phyloP scores from a whole-genome alignment of 169 alveolate species.

The Plasmodium coatneyi region DNA sequence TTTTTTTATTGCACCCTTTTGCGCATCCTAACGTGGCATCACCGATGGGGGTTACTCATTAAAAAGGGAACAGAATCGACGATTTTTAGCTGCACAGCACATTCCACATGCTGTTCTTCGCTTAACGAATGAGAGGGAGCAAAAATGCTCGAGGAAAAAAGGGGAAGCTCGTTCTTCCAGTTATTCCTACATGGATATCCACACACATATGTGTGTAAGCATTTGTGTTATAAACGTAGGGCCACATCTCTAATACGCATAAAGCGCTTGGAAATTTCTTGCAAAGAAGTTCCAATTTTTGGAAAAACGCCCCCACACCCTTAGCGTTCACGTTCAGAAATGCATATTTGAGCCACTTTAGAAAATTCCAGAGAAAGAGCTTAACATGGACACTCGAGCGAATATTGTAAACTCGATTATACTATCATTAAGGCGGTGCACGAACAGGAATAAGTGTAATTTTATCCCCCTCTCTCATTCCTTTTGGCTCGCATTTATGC shows the following conservation, averaged over 20 bases:
- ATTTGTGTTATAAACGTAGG: background rate
- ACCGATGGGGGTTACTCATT: background rate
- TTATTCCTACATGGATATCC: background rate
- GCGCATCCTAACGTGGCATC: background rate
- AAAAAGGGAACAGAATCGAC: background rate
- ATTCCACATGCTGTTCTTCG: background rate
- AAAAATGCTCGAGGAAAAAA: background rate
- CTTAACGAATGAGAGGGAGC: background rate
- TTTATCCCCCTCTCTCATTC: background rate
- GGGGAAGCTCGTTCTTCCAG: background rate
- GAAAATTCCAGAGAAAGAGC: background rate
- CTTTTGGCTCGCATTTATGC: background rate
- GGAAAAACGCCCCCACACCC: background rate
- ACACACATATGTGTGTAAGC: background rate
- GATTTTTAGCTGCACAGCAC: background rate
- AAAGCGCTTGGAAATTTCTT: background rate
- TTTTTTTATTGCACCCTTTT: background rate
- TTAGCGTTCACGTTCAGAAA: background rate
- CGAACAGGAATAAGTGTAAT: slow-evolving; percentile 63
- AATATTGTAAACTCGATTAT: slow-evolving; percentile 43
- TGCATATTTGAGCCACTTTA: background rate
- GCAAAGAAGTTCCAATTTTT: background rate
- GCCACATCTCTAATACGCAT: background rate
- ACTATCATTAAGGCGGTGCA: slow-evolving; percentile 63
- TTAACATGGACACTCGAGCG: slow-evolving; percentile 72